Percentiles rank a stretch among this genome's conserved stretches.
Conservation (phyloP, 768 basidiomycete genomes). For the Obba rivulosa region DNA sequence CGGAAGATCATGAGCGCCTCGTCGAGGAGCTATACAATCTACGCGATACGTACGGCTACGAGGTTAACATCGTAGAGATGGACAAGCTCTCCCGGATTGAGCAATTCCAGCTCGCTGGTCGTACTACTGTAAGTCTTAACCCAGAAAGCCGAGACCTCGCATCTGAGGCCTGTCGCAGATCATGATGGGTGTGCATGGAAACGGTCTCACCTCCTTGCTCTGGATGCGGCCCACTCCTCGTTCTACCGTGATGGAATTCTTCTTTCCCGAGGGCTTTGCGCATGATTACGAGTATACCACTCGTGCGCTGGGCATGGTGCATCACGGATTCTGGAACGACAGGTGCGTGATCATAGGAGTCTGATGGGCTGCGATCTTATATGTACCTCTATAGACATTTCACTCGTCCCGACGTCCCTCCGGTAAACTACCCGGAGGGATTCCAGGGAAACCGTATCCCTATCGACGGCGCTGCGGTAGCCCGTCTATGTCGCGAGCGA, state of each 20-base stretch:
- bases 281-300: conserved; percentile 81
- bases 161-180: conserved; percentile 45
- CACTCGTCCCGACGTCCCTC: conserved; percentile 66
- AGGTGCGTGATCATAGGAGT: conserved; percentile 35
- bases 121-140: conserved; percentile 66
- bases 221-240: conserved; percentile 89
- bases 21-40: conserved; percentile 70
- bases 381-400: conserved; percentile 47
- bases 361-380: neutral
- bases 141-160: neutral
- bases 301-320: conserved; percentile 75
- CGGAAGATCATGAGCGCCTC: conserved; percentile 71
- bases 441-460: conserved; percentile 88
- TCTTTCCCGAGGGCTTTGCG: conserved; percentile 79
- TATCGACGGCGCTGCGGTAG: conserved; percentile 67
- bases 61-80: conserved; percentile 84
- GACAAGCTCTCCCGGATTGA: conserved; percentile 77
- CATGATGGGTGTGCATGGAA: conserved; percentile 93
- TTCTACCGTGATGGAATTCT: conserved; percentile 90
- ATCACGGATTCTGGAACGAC: conserved; percentile 82
- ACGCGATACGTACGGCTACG: conserved; percentile 68
- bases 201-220: conserved; percentile 79
- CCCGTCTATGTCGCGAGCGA: conserved; percentile 51
- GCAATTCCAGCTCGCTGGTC: conserved; percentile 73
- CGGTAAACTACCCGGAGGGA: conserved; percentile 73